Evolutionary conservation across 1,284 basidiomycete genomes (phyloP), one percentile per base, ranked within the genome.

Genomic region (Rhodotorula sp.): DNA sequence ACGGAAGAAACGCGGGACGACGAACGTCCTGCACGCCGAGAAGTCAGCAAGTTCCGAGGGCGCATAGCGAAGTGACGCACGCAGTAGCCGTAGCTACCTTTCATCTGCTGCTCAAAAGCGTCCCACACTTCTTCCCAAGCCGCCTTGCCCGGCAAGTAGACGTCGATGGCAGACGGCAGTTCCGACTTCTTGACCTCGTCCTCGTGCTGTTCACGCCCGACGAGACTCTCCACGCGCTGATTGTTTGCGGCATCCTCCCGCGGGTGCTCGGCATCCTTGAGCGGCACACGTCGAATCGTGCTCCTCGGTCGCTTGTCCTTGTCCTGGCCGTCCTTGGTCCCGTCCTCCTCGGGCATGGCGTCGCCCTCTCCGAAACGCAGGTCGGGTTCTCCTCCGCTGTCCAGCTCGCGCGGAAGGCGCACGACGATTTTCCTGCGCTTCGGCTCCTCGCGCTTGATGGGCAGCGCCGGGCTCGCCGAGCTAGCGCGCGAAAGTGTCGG

Each of bases 131-230:
- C 68, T 2, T 73, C 61, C 74, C 74, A 73, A 4, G 65, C 61
- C 2, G 49, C 46, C 16, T 44, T 61, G 4, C 71, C 71, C 7
- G 74, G 74, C 1, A 75, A 46, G 55, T 68, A 75, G 19, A 75
- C 64, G 0, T 75, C 74, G 50, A 75, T 49, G 2, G 61, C 59
- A 16, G 59, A 44, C 34, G 71, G 71, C 17, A 73, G 46, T 4
- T 55, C 45, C 14, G 3, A 1, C 25, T 12, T 16, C n/a, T 27
- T 50, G 4, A 55, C 27, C 62, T 75, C 74, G 49, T 73, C 68
- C 25, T 42, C 55, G 7, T 68, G 66, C 16, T 1, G 27, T 0
- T 8, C 21, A 3, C 64, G 42, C 17, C 49, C 60, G 5, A 58
- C 55, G 17, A 66, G 25, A 44, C 70, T 70, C 42, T 17, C 42